Conservation (phyloP, 768 basidiomycete species). For the Gloeostereum incarnatum region DNA sequence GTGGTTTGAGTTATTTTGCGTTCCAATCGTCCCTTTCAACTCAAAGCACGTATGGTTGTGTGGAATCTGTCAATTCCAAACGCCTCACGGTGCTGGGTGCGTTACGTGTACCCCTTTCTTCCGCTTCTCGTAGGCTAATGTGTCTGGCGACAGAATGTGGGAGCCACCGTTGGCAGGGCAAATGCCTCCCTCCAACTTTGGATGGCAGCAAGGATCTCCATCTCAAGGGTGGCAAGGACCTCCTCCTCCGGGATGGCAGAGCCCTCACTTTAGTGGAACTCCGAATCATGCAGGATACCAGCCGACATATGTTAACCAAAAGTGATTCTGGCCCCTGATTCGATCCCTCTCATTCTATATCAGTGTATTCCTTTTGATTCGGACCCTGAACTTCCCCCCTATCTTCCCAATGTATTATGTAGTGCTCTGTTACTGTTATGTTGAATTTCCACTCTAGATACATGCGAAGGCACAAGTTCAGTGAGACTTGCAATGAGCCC, state of each 20-base stretch:
- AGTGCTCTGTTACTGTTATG: neutral
- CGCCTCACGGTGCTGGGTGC: constrained; percentile 7
- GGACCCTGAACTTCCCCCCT: neutral
- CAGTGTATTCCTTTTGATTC: neutral
- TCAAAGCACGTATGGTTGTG: constrained; percentile 12
- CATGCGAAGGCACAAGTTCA: neutral
- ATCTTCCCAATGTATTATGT: neutral
- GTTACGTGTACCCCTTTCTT: neutral
- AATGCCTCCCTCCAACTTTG: neutral
- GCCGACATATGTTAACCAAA: constrained; percentile 6
- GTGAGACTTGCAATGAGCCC: too few species aligned
- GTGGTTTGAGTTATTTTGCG: constrained; percentile 12
- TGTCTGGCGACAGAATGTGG: neutral
- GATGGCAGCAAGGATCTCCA: too few species aligned
- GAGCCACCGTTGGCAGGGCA: constrained; percentile 7
- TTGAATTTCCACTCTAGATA: neutral
- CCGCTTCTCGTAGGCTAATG: neutral
- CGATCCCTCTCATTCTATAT: neutral
- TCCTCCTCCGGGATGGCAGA: constrained; percentile 1
- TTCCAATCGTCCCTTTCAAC: constrained; percentile 9
- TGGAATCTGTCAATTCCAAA: constrained; percentile 8
- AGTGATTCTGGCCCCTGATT: too few species aligned
- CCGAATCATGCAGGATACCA: constrained; percentile 5
- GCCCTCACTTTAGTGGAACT: neutral
- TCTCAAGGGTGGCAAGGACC: too few species aligned